phyloP scores from a whole-genome alignment of 768 basidiomycete genomes.

The Amanita muscaria region DNA sequence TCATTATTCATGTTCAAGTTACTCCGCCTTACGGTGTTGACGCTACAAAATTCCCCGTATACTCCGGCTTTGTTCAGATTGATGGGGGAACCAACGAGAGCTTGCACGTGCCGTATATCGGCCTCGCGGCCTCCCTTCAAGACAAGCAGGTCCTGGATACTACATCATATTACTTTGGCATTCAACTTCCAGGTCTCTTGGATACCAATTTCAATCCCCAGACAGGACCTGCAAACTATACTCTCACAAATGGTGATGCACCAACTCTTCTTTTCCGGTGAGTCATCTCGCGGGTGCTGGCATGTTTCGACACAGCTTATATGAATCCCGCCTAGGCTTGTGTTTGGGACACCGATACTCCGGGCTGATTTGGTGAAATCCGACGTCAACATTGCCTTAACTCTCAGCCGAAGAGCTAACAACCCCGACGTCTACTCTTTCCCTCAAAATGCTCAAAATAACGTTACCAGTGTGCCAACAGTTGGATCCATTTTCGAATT shows the following conservation, averaged over 20 bases:
- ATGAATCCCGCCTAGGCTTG: conserved; percentile 25
- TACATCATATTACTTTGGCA: conserved; percentile 38
- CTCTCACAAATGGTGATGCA: conserved; percentile 33
- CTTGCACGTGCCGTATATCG: conserved; percentile 34
- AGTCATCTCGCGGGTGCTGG: conserved; percentile 4
- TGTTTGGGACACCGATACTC: conserved; percentile 41
- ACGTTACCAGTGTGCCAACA: conserved; percentile 13
- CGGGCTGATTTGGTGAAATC: conserved; percentile 39
- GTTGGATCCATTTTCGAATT: conserved; percentile 40
- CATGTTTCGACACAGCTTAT: background rate
- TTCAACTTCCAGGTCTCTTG: conserved; percentile 32
- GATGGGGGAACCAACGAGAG: conserved; percentile 24
- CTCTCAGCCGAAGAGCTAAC: conserved; percentile 16
- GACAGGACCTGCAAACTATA: conserved; percentile 33
- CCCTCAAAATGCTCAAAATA: background rate
- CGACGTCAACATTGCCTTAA: conserved; percentile 22
- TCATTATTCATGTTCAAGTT: conserved; percentile 31
- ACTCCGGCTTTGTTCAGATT: conserved; percentile 43
- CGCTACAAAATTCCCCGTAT: conserved; percentile 42
- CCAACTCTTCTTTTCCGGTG: conserved; percentile 34
- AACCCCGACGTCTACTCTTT: background rate
- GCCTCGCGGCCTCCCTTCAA: conserved; percentile 27
- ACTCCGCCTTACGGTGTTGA: conserved; percentile 31
- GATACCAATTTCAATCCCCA: conserved; percentile 34
- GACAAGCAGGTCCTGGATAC: conserved; percentile 38